A percentile compares a stretch with the other conserved stretches of the same genome.
These are phyloP conservation scores for Rutidosis leptorrhynchoides DNA, from an alignment of 129 eudicot species.

Conservation along the genomic window DNA sequence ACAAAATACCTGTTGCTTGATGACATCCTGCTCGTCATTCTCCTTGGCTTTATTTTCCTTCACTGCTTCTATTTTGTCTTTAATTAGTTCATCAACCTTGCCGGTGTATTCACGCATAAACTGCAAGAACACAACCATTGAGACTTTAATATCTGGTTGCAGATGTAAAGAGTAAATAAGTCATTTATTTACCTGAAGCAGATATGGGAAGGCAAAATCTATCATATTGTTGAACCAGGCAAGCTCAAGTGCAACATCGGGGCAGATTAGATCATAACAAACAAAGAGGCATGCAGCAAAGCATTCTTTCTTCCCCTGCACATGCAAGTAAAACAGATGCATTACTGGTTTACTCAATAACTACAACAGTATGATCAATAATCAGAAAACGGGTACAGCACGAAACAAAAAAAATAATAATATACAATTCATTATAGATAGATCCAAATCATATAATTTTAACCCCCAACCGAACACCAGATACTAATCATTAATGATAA, in stretches of 20 bases:
- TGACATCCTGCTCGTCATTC: conserved; percentile 73
- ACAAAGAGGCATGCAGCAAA: conserved; percentile 97
- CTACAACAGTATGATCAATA: neutral
- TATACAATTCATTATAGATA: neutral
- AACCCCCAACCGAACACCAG: neutral
- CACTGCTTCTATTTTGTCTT: conserved; percentile 67
- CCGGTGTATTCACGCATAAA: conserved; percentile 88
- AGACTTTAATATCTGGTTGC: neutral
- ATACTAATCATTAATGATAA: neutral
- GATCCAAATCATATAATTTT: neutral
- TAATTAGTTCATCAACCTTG: conserved; percentile 75
- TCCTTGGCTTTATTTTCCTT: conserved; percentile 75
- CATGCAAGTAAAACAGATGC: conserved; percentile 19
- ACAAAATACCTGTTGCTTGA: conserved; percentile 65
- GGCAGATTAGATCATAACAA: conserved; percentile 82
- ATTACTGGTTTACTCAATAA: conserved; percentile 12
- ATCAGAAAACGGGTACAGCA: neutral
- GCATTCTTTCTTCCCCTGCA: conserved; percentile 98
- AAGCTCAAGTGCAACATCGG: conserved; percentile 95
- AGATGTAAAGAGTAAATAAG: neutral
- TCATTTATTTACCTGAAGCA: conserved; percentile 63
- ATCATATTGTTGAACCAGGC: conserved; percentile 98
- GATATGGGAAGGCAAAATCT: conserved; percentile 96
- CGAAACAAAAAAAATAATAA: neutral
- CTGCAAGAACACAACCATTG: conserved; percentile 33